Evolutionary conservation across 257 asterid genomes (phyloP), one percentile per base, ranked within the genome.

Genomic region (Jasminum sambac): DNA sequence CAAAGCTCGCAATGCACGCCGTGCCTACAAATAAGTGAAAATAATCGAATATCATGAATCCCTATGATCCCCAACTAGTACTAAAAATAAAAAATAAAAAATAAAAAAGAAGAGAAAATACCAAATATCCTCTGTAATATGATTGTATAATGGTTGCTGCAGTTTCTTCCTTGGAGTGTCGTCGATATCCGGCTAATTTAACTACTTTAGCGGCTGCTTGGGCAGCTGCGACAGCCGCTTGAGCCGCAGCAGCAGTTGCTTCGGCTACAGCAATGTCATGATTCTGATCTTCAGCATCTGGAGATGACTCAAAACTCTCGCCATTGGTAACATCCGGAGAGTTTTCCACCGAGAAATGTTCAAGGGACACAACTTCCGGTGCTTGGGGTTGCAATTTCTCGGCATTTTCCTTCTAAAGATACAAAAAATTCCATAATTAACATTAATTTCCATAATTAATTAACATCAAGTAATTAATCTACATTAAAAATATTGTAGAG

Each of bases 231-330:
- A 83, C 89, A 0, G 96, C 98, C 0, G 98, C 98, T 83, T 92
- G 90, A 14, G 97, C 96, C 0, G 98, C 98, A 0, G 95, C 96
- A 2, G 98, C 96, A 23, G 98, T 90, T 4, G 96, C 97, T 67
- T 70, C 84, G 1, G 96, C 98, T 76, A 93, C 94, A 3, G 88
- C 91, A 65, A 86, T 81, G 2, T 90, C 94, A 62, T 84, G 97
- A 74, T 83, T 77, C 2, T 73, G 86, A 78, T 84, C 90, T 72
- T 83, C 88, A 0, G 74, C 78, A 25, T 57, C 76, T 3, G 89
- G 89, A 14, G 97, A 87, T 34, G 89, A 81, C 67, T 63, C 82
- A 30, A 80, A 43, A 72, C 94, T 82, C 69, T 80, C 93, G 25
- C 71, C 85, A 59, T 82, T 81, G 1, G 90, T 81, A 43, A 71